Conservation (phyloP, 768 basidiomycete genomes). For the Pleurotus tuber-regium region DNA sequence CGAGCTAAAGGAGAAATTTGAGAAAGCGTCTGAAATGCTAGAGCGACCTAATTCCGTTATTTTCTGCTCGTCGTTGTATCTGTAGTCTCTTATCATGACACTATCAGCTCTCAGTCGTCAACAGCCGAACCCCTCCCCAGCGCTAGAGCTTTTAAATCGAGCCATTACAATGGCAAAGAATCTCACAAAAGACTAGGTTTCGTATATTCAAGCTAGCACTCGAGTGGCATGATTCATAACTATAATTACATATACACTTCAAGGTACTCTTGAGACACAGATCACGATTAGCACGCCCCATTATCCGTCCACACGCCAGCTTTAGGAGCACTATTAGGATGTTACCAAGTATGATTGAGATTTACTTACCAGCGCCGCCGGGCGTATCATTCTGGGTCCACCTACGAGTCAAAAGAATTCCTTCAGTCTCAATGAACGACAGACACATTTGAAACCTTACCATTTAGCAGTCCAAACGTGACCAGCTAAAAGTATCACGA, state of each 20-base stretch:
- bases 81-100: too few species aligned
- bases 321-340: constrained; percentile 17
- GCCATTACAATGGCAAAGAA: too few species aligned
- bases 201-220: too few species aligned
- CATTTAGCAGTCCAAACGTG: constrained; percentile 61
- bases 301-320: constrained; percentile 56
- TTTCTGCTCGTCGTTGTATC: constrained; percentile 83
- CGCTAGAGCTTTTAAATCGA: too few species aligned
- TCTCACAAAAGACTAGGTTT: too few species aligned
- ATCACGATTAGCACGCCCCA: constrained; percentile 37
- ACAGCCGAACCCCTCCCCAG: too few species aligned
- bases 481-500: too few species aligned
- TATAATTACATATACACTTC: too few species aligned
- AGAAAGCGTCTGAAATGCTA: constrained; percentile 87
- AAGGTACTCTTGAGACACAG: not conserved
- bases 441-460: constrained; percentile 19
- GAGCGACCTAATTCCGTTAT: constrained; percentile 93
- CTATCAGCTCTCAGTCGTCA: too few species aligned
- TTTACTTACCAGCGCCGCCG: constrained; percentile 46
- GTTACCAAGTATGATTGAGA: not conserved
- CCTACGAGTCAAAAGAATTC: constrained; percentile 19
- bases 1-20: constrained; percentile 93
- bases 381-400: constrained; percentile 61
- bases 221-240: too few species aligned
- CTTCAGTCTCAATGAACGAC: not conserved